Evolutionary conservation across 108 stramenopile genomes (phyloP), one percentile per base, ranked within the genome.

Genomic region (Asterionellopsis glacialis): DNA sequence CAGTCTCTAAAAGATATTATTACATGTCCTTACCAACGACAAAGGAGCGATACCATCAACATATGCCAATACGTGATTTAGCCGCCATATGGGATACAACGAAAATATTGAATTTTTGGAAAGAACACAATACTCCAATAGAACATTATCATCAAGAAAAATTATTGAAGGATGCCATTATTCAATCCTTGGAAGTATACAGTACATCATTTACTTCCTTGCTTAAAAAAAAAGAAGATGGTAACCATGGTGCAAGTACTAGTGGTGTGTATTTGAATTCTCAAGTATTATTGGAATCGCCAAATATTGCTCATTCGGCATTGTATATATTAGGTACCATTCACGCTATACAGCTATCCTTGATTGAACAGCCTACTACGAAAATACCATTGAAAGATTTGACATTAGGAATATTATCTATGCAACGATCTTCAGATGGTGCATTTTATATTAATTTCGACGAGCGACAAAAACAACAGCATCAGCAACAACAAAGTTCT

Each of bases 281-380:
- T 19, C 65, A 68, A 14, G 11, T 63, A 12, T 42, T 80, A 9
- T 1, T 43, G 41, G 79, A 80, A 41, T 16, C 62, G 12, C 49
- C 74, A 7, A 80, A 68, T 45, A 75, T 80, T 73, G 79, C 63
- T 11, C 79, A 80, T 41, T 75, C 74, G n/a, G 79, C 67, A 7
- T 40, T 80, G 33, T 50, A 68, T 12, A 0, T 80, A 6, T 50
- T 80, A 12, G 70, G 52, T 15, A 21, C n/a, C 0, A 19, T 50
- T 2, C 50, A 41, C 56, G 61, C 74, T 18, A n/a, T 65, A 25
- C 38, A 53, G 18, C 33, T 72, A n/a, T 28, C 41, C 15, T 61
- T 63, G 10, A 22, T 54, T 7, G 41, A 25, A 18, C 21, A 23
- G 21, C 5, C 39, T 10, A 58, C 55, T 0, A 41, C 0, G 14